Conservation (phyloP, 2,329 filamentous ascomycete species). For the Ustulina deusta region DNA sequence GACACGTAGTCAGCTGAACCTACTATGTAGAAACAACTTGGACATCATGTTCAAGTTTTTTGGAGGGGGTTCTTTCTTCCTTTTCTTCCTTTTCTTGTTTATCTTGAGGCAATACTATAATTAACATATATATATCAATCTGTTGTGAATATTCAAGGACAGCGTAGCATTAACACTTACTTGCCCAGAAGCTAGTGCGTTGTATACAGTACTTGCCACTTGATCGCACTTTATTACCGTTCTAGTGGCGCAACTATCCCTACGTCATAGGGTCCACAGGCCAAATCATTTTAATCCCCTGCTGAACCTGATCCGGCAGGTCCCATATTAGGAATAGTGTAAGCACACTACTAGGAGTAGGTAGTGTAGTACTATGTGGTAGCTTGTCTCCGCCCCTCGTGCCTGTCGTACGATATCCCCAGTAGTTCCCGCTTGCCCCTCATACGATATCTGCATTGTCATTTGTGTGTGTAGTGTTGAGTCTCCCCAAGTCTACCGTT, state of each 20-base stretch:
- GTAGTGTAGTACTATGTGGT: too few relatives aligned
- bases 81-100: not conserved
- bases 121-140: too few relatives aligned
- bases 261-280: constrained; percentile 36
- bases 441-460: constrained; percentile 14
- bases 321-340: constrained; percentile 32
- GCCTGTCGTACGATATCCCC: constrained; percentile 29
- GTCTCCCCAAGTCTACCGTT: constrained; percentile 4
- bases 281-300: constrained; percentile 3
- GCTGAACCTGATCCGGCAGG: constrained; percentile 34
- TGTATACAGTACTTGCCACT: constrained; percentile 27
- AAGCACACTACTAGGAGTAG: not conserved
- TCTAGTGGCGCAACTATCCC: constrained; percentile 31
- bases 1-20: constrained; percentile 3
- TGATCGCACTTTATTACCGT: constrained; percentile 36
- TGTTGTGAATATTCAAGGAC: not conserved
- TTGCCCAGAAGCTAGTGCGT: not conserved
- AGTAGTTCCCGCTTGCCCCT: constrained; percentile 30
- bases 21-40: not conserved
- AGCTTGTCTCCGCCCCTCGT: constrained; percentile 1
- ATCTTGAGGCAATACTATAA: not conserved
- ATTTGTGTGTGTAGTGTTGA: not conserved
- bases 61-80: not conserved
- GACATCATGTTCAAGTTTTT: not conserved
- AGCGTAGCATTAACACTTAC: not conserved